Evolutionary conservation across 2,329 filamentous ascomycete species (phyloP).

Genomic region (Metarhizium sp.): DNA sequence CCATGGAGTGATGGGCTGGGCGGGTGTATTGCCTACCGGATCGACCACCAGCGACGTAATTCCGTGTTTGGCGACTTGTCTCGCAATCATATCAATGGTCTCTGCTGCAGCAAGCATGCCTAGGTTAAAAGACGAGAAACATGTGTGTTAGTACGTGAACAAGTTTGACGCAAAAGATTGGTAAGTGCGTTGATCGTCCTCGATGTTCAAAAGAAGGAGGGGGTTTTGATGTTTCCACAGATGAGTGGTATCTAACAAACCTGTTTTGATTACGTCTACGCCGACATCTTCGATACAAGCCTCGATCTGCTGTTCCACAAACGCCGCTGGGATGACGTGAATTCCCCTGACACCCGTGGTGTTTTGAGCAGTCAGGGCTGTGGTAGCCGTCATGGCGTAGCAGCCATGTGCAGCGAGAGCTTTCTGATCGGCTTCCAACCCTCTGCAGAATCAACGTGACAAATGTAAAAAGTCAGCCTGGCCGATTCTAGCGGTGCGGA

Average conservation of each 20-base stretch:
- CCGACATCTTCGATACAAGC: constrained; percentile 76
- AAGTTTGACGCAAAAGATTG: no score
- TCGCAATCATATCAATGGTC: constrained; percentile 26
- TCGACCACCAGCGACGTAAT: constrained; percentile 26
- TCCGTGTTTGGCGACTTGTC: constrained; percentile 20
- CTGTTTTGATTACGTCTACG: constrained; percentile 85
- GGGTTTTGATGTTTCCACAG: neutral
- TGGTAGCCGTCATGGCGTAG: constrained; percentile 94
- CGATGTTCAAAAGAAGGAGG: no score
- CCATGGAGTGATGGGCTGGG: neutral
- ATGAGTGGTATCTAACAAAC: constrained; percentile 34
- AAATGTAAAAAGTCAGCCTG: neutral
- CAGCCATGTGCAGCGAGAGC: constrained; percentile 85
- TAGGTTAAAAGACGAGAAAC: constrained; percentile 5
- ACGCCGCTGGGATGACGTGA: constrained; percentile 66
- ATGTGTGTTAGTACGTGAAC: neutral
- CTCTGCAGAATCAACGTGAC: constrained; percentile 39
- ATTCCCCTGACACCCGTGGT: constrained; percentile 77
- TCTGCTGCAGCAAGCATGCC: constrained; percentile 30
- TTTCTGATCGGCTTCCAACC: constrained; percentile 92
- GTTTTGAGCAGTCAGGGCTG: constrained; percentile 92
- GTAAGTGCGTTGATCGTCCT: no score
- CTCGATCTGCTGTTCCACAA: constrained; percentile 79
- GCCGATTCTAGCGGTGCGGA: neutral
- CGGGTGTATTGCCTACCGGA: constrained; percentile 19